Percentiles rank a stretch among this genome's conserved stretches.
Evolutionary conservation across 2,329 filamentous ascomycete genomes (phyloP).

Genomic region (Blumeria graminis): DNA sequence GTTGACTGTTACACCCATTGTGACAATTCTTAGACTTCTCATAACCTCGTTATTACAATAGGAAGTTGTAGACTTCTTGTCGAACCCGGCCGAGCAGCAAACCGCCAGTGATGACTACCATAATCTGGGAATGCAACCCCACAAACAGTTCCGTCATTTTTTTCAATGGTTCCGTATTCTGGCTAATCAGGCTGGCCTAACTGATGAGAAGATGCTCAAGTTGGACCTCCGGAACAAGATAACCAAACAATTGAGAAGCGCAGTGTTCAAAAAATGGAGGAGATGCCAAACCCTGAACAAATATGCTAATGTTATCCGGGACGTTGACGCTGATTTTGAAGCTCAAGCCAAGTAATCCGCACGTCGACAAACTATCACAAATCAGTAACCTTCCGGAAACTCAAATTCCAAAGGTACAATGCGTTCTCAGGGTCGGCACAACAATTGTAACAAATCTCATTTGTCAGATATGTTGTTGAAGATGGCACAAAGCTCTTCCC

Average conservation of each 20-base stretch:
- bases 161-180: not conserved
- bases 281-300: not conserved
- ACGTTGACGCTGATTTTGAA: not conserved
- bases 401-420: too few species aligned
- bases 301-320: not conserved
- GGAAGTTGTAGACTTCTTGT: too few species aligned
- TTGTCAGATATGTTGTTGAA: too few species aligned
- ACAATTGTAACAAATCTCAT: too few species aligned
- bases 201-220: not conserved
- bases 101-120: not conserved
- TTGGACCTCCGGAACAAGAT: not conserved
- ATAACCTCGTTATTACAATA: too few species aligned
- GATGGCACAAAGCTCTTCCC: too few species aligned
- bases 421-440: too few species aligned
- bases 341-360: not conserved
- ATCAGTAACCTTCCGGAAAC: not conserved
- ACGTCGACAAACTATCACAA: not conserved
- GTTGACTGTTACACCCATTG: too few species aligned
- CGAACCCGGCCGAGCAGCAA: not conserved
- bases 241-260: not conserved
- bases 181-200: not conserved
- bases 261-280: not conserved
- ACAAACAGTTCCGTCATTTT: not conserved
- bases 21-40: too few species aligned
- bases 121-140: not conserved